Evolutionary conservation across 192 early-diverging fungal genomes (phyloP), one percentile per base, ranked within the genome.

Genomic region (Phycomyces nitens): DNA sequence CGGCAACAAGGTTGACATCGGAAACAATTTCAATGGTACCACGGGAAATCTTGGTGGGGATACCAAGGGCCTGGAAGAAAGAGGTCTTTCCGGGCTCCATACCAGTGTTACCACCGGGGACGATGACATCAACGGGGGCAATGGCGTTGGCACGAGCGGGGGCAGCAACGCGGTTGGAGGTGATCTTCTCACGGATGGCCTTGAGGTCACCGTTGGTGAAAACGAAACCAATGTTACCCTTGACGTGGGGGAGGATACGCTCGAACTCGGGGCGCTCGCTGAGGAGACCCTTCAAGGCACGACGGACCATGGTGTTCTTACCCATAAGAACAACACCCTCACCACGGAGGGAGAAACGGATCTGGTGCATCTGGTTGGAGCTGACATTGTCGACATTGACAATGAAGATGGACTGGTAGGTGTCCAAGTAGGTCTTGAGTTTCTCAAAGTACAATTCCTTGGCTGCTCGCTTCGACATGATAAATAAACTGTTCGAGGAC

Each of bases 341-440:
- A 57, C 92, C 91, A 80, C 97, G 94, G 78, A 99, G 89, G 56
- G 85, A 68, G 73, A 81, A 82, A 81, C 89, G 88, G 77, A 95
- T 91, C 74, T 95, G 87, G 88, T 99, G 95, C 94, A 97, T 97
- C 85, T 99, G 95, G 90, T 97, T 96, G 52, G 52, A 63, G 61
- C 95, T 93, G 84, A 99, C 97, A 90, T 99, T 99, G 89, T 99
- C 97, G 60, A 99, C 97, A 74, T 94, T 94, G 83, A 98, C 95
- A 82, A 99, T 86, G 88, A 99, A 99, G 79, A 99, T 94, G 83
- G 95, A 94, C 77, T 84, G 77, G 92, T 92, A 93, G 75, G 92
- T 87, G 65, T 89, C 88, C 73, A 99, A 84, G 74, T 92, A 86
- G 55, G 64, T 60, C 80, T 92, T 88, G 74, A 99, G 91, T 88